phyloP scores from a whole-genome alignment of 1,139 yeast species.

The Ogataea hybrid region DNA sequence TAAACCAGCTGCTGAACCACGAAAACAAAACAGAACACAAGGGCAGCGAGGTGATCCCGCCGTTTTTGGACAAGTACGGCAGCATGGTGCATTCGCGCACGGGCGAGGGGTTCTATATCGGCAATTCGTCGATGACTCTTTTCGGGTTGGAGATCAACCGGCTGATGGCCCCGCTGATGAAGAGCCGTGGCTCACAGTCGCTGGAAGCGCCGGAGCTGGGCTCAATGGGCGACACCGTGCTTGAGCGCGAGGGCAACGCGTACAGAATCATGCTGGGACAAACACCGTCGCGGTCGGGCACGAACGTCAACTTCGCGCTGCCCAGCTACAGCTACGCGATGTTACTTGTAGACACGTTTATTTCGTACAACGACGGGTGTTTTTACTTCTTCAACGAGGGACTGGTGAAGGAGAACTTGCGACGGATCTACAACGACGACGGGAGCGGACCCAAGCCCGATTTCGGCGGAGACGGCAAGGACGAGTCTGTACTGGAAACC shows the following conservation, averaged over 20 bases:
- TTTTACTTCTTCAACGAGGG: constrained; percentile 87
- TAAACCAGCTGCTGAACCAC: constrained; percentile 5
- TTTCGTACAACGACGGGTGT: constrained; percentile 80
- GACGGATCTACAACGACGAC: constrained; percentile 51
- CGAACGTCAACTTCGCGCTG: constrained; percentile 63
- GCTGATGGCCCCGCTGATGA: constrained; percentile 39
- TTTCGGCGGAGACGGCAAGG: constrained; percentile 30
- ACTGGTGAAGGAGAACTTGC: constrained; percentile 60
- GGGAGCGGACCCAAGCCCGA: constrained; percentile 40
- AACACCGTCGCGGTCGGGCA: constrained; percentile 65
- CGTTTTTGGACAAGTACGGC: constrained; percentile 68
- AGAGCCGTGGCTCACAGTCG: constrained; percentile 7
- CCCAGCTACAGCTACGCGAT: constrained; percentile 80
- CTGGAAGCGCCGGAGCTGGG: constrained; percentile 14
- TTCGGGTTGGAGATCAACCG: constrained; percentile 76
- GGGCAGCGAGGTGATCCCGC: constrained; percentile 37
- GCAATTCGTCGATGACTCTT: constrained; percentile 78
- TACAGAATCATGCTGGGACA: constrained; percentile 66
- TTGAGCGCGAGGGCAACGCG: constrained; percentile 75
- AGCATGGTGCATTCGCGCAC: constrained; percentile 69
- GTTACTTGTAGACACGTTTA: constrained; percentile 70
- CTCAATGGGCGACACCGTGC: constrained; percentile 36
- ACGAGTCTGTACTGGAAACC: constrained; percentile 64
- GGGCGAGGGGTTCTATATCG: constrained; percentile 72
- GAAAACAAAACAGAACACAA: constrained; percentile 3